A percentile compares a stretch with the other conserved stretches of the same genome.
Evolutionary conservation across 225 moss, liverwort and hornwort species (phyloP).

Genomic region (Physcomitrellopsis africana): DNA sequence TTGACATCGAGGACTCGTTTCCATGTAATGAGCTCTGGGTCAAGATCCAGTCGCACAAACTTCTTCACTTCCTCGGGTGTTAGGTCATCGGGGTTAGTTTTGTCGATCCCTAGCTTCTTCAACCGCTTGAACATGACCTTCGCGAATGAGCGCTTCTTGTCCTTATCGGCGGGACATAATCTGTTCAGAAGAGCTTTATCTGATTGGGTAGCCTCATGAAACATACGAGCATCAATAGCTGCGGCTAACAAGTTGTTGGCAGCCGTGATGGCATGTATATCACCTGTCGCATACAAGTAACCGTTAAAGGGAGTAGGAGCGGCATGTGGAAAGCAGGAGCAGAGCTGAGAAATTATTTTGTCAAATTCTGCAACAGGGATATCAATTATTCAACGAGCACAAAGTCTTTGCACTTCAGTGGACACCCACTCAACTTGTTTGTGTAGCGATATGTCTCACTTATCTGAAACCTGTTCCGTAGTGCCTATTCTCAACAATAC

Average conservation of each 20-base stretch:
- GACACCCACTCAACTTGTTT: not conserved
- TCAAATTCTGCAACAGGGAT: not conserved
- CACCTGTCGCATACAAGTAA: conserved; percentile 61
- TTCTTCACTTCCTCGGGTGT: conserved; percentile 69
- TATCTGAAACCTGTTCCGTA: not conserved
- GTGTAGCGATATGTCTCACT: not conserved
- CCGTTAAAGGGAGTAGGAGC: conserved; percentile 4
- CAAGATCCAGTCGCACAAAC: conserved; percentile 83
- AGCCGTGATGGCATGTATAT: conserved; percentile 98
- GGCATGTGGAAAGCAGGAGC: not conserved
- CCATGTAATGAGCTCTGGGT: conserved; percentile 85
- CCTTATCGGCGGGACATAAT: conserved; percentile 87
- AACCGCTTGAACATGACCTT: conserved; percentile 86
- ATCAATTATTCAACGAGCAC: too few species aligned
- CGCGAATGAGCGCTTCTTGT: conserved; percentile 74
- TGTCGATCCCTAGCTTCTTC: conserved; percentile 84
- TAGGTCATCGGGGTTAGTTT: conserved; percentile 72
- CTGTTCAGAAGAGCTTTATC: conserved; percentile 87
- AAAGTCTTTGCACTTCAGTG: not conserved
- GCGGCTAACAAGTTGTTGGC: conserved; percentile 94
- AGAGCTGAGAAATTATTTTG: not conserved
- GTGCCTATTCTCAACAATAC: not conserved
- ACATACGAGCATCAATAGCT: conserved; percentile 92
- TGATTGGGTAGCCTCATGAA: conserved; percentile 90
- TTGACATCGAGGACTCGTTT: conserved; percentile 94